A percentile compares a stretch with the other conserved stretches of the same genome.
These are phyloP conservation scores for Aspergillus quadrilineatus DNA, from an alignment of 2,329 filamentous ascomycete genomes.

Conservation along the genomic window DNA sequence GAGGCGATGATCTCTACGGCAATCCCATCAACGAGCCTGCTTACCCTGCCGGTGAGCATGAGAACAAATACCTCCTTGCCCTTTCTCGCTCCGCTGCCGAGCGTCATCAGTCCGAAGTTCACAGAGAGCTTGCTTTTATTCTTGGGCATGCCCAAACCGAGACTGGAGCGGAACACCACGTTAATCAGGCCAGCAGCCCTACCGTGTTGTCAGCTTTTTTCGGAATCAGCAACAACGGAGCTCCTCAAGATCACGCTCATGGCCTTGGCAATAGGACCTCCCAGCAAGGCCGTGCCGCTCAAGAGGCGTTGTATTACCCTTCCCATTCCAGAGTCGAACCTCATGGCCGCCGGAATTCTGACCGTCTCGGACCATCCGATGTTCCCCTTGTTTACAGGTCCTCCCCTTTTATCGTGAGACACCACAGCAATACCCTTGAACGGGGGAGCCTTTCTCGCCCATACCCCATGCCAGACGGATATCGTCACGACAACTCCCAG, in stretches of 20 bases:
- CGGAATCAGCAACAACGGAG: no score
- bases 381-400: not conserved
- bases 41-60: not conserved
- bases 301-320: no score
- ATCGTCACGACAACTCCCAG: not conserved
- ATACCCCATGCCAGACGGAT: not conserved
- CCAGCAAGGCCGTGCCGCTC: no score
- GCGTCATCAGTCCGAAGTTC: not conserved
- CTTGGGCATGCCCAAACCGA: not conserved
- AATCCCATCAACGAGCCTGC: not conserved
- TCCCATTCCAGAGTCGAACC: not conserved
- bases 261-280: no score
- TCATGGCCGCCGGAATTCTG: not conserved
- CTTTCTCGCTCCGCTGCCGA: no score
- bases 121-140: not conserved
- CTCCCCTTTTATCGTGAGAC: not conserved
- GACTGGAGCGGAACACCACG: not conserved
- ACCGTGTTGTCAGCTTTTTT: no score
- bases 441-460: not conserved
- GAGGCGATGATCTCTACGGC: not conserved
- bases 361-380: not conserved
- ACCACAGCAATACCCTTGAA: not conserved
- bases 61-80: not conserved
- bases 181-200: no score
- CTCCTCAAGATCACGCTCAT: no score